These are phyloP conservation scores for Penicillium sclerotigenum DNA, from an alignment of 2,329 filamentous ascomycete genomes.

Conservation along the genomic window DNA sequence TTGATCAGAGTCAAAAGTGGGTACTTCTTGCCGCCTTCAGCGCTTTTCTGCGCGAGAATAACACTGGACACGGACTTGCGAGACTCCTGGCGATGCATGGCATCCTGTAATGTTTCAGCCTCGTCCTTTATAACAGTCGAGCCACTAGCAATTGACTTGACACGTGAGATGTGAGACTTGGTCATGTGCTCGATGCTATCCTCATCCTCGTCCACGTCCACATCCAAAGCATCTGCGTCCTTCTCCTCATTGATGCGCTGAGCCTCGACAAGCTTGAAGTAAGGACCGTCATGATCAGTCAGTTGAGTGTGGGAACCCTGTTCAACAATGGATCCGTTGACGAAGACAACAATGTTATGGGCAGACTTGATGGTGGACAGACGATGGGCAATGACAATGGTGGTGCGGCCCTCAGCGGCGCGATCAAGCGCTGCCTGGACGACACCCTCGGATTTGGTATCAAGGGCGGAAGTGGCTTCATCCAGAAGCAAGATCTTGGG, in stretches of 20 bases:
- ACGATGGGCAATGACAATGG: conserved; percentile 93
- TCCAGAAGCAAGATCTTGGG: conserved; percentile 90
- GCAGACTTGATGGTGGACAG: conserved; percentile 91
- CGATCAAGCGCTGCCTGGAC: conserved; percentile 90
- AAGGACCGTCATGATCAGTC: conserved; percentile 67
- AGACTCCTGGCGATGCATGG: conserved; percentile 46
- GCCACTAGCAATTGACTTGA: conserved; percentile 35
- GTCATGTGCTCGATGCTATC: conserved; percentile 24
- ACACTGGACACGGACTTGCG: conserved; percentile 64
- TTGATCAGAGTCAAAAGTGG: conserved; percentile 72
- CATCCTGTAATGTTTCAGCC: conserved; percentile 27
- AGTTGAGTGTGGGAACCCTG: conserved; percentile 85
- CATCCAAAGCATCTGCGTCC: conserved; percentile 32
- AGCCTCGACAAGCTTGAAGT: conserved; percentile 80
- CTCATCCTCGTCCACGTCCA: conserved; percentile 29
- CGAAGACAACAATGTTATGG: conserved; percentile 95
- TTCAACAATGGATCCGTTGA: conserved; percentile 79
- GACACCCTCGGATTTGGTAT: conserved; percentile 90
- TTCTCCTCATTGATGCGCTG: conserved; percentile 70
- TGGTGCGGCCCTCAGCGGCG: conserved; percentile 81
- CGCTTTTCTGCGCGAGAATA: conserved; percentile 57
- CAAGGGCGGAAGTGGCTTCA: conserved; percentile 88
- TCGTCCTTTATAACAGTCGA: conserved; percentile 28
- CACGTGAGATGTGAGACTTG: conserved; percentile 30
- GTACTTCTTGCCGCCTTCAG: conserved; percentile 57